Evolutionary conservation across 768 basidiomycete species (phyloP), one percentile per base, ranked within the genome.

Genomic region (Clitopilus passeckerianus): DNA sequence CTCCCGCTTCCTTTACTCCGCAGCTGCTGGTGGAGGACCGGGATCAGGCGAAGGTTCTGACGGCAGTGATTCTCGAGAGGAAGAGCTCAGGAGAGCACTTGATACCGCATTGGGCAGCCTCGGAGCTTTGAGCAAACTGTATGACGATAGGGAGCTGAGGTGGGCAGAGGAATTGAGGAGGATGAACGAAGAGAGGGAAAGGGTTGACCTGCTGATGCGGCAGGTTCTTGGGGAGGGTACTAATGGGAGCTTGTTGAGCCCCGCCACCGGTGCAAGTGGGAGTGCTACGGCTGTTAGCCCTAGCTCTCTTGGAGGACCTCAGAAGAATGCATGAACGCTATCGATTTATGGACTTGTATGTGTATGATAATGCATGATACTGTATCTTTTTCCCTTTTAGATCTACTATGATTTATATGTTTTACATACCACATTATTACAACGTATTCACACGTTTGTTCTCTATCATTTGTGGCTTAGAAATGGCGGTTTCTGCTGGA

Each of bases 111-210:
- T 91, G 54, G 85, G 83, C 0, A 89, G 89, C 64, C 77, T 91
- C 22, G 80, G 81, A 24, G 76, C 80, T 16, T 74, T 93, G 56
- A 80, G 85, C 34, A 70, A 74, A 34, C 85, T 92, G 34, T 91
- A 89, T 57, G 86, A 86, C 20, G 79, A 86, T 62, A 75, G 89
- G 16, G 89, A 88, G 67, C 77, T 79, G 53, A 75, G 90, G 43
- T 89, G 89, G 85, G 71, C 77, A 37, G 86, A 89, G 15, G 90
- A 90, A 72, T 86, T 91, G 80, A 70, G 77, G 23, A 75, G 82
- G 59, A 77, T 89, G 59, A 75, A 77, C 53, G 84, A 86, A 27
- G 91, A 93, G 58, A 76, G 88, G 14, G 86, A 89, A 65, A 71
- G 78, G 16, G 84, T 91, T 2, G 86, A 87, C 63, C 63, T 89